These are phyloP conservation scores for Wickerhamiella dianesei DNA, from an alignment of 805 yeast genomes.

Conservation along the genomic window DNA sequence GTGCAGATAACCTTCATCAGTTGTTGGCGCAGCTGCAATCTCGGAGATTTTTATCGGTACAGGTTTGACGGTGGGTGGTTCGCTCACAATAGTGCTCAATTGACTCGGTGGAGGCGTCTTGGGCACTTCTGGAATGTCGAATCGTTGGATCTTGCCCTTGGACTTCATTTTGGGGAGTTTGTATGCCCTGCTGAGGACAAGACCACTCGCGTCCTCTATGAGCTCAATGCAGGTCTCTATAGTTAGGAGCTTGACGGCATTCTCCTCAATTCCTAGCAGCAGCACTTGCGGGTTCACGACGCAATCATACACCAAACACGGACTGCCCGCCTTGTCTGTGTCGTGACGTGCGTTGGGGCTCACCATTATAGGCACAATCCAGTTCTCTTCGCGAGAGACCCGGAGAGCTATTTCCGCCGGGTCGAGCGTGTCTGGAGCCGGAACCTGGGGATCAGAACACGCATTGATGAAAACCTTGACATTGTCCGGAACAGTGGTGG, in stretches of 20 bases:
- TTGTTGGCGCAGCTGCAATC: not conserved
- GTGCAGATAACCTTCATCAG: slow-evolving; percentile 9
- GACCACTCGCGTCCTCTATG: slow-evolving; percentile 42
- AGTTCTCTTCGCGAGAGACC: slow-evolving; percentile 50
- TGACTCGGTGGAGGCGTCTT: not conserved
- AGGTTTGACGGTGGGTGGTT: not conserved
- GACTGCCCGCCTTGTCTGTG: slow-evolving; percentile 50
- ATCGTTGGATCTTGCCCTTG: slow-evolving; percentile 47
- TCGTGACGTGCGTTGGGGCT: slow-evolving; percentile 38
- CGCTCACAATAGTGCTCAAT: not conserved
- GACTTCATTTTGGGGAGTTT: slow-evolving; percentile 56
- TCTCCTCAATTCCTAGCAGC: slow-evolving; percentile 45
- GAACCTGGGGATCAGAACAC: slow-evolving; percentile 53
- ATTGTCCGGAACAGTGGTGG: slow-evolving; percentile 21
- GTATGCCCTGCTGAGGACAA: slow-evolving; percentile 46
- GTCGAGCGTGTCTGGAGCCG: slow-evolving; percentile 37
- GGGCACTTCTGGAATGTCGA: slow-evolving; percentile 21
- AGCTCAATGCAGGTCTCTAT: slow-evolving; percentile 79
- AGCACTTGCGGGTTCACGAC: slow-evolving; percentile 53
- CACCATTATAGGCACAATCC: slow-evolving; percentile 77
- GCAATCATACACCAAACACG: slow-evolving; percentile 64
- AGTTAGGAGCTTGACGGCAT: slow-evolving; percentile 48
- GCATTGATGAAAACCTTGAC: slow-evolving; percentile 69
- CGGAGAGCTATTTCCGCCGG: slow-evolving; percentile 38
- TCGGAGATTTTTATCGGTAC: not conserved